These are phyloP conservation scores for Onygena corvina DNA, from an alignment of 2,329 filamentous ascomycete species.

Conservation along the genomic window DNA sequence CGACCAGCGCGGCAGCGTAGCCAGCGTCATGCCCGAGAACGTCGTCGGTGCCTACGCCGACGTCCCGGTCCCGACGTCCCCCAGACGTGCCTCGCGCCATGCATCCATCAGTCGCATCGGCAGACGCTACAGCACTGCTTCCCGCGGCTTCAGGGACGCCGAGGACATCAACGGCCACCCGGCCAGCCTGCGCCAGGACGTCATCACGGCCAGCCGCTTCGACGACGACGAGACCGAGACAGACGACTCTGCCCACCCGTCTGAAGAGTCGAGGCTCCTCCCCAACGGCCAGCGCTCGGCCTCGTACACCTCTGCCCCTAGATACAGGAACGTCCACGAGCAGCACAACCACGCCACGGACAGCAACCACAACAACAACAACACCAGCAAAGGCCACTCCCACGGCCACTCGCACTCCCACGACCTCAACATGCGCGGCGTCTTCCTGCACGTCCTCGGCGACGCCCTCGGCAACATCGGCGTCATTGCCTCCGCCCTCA, in stretches of 20 bases:
- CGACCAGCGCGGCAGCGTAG: constrained; percentile 48
- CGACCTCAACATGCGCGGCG: constrained; percentile 87
- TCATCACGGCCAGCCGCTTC: constrained; percentile 67
- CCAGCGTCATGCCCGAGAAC: constrained; percentile 52
- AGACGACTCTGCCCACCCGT: constrained; percentile 40
- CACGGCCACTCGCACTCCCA: constrained; percentile 24
- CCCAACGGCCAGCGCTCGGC: constrained; percentile 32
- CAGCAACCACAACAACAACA: constrained; percentile 55
- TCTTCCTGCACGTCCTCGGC: constrained; percentile 51
- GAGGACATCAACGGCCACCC: constrained; percentile 74
- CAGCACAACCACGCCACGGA: constrained; percentile 68
- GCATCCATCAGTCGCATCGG: neutral
- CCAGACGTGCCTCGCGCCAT: neutral
- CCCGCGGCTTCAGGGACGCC: constrained; percentile 44
- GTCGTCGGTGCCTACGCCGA: constrained; percentile 40
- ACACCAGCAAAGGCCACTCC: constrained; percentile 21
- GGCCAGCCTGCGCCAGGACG: constrained; percentile 79
- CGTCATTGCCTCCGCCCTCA: constrained; percentile 52
- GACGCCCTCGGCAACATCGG: constrained; percentile 39
- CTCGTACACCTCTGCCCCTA: constrained; percentile 21
- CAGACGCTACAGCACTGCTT: constrained; percentile 38
- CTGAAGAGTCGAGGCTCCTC: constrained; percentile 32
- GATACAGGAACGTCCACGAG: constrained; percentile 42
- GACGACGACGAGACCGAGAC: constrained; percentile 39
- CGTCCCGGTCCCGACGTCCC: neutral